A percentile compares a stretch with the other conserved stretches of the same genome.
These are phyloP conservation scores for Carex scoparia DNA, from an alignment of 176 grass and related monocot species.

Conservation along the genomic window DNA sequence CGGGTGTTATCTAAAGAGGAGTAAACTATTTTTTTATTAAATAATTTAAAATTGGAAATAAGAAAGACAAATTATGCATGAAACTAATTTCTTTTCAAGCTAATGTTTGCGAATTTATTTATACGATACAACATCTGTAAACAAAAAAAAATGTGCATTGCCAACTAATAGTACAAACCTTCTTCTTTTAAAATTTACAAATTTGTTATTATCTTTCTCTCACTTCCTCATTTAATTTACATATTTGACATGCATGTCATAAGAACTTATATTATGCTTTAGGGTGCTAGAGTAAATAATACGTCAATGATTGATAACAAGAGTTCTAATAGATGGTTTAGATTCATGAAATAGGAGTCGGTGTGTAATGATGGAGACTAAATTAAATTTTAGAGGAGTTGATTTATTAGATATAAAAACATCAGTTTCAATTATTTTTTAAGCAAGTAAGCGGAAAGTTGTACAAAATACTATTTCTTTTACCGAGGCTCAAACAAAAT, in stretches of 20 bases:
- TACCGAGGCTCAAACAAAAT: no score
- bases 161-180: background rate
- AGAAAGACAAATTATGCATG: background rate
- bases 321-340: no score
- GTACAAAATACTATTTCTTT: no score
- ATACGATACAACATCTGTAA: background rate
- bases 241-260: background rate
- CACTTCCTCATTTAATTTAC: background rate
- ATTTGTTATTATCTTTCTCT: background rate
- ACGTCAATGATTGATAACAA: no score
- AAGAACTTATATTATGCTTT: background rate
- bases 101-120: background rate
- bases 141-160: background rate
- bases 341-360: no score
- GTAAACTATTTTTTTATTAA: background rate
- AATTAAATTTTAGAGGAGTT: no score
- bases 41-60: background rate
- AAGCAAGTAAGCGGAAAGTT: no score
- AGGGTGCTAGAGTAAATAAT: no score
- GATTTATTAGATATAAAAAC: no score
- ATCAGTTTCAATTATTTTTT: no score
- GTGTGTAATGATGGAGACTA: no score
- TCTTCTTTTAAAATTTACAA: background rate
- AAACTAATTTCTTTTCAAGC: background rate
- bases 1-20: background rate